Evolutionary conservation across 1,284 basidiomycete species (phyloP), one percentile per base, ranked within the genome.

Genomic region (Exobasidium rhododendri): DNA sequence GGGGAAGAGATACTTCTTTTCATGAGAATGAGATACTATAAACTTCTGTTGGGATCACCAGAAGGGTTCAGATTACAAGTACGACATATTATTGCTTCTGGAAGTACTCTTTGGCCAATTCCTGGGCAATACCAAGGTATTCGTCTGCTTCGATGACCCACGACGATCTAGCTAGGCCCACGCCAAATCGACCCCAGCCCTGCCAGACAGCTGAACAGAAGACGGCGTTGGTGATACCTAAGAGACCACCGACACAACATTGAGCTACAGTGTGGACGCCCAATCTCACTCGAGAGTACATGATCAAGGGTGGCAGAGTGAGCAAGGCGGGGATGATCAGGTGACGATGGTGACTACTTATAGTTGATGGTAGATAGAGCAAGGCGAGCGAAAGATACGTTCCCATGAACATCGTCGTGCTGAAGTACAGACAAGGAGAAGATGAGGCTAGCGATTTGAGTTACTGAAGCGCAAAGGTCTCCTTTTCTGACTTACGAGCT

Each of bases 261-360:
- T 64, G 63, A 14, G 22, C 54, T 29, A 47, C 31, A 11, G 63
- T 61, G 45, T 64, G 63, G 29, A 64, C 44, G n/a, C 63, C 63
- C 29, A 64, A 31, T 2, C 43, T 32, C 14, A 64, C 59, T 35
- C 63, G 51, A n/a, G 63, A 64, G 53, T 56, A 64, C 30, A 64
- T 64, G 7, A 64, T 59, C 1, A 61, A 5, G 24, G 63, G 51
- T 1, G 59, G 59, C 3, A 56, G 44, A 20, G 40, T n/a, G 4
- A 31, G 22, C 7, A 61, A 24, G 45, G 52, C 10, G 30, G 43
- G 29, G 5, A 49, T 47, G 20, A 59, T 32, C 3, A 35, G 28
- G 17, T 31, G 11, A 40, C 35, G 7, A 40, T 40, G 35, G 17
- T 40, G 35, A 40, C 35, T 40, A 40, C 30, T 2, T 29, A 14